Evolutionary conservation across 2,329 filamentous ascomycete species (phyloP).

Genomic region (Penicillium aurantiogriseum): DNA sequence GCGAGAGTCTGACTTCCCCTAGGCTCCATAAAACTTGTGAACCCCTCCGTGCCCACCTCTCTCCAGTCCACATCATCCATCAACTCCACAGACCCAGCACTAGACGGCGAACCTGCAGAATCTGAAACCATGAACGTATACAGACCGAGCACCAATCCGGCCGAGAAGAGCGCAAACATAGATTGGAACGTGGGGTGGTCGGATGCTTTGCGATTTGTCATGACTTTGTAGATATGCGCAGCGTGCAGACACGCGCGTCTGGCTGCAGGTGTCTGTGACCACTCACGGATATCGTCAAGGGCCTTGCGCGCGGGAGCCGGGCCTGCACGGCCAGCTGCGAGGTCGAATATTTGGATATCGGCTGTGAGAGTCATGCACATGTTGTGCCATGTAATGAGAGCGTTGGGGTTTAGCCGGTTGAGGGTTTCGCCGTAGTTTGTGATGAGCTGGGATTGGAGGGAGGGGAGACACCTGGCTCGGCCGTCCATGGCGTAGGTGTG

Average conservation of each 20-base stretch:
- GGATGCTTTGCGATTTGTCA: constrained; percentile 53
- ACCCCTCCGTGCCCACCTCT: too few species aligned
- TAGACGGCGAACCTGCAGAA: too few species aligned
- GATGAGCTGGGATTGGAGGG: constrained; percentile 33
- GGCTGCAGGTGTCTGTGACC: constrained; percentile 52
- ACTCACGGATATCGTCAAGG: constrained; percentile 51
- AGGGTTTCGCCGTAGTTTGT: constrained; percentile 44
- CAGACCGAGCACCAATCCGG: too few species aligned
- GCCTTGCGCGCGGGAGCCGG: constrained; percentile 49
- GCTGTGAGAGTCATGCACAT: constrained; percentile 54
- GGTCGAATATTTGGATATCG: constrained; percentile 54
- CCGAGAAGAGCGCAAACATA: constrained; percentile 50
- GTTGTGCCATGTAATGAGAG: constrained; percentile 53
- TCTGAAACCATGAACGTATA: too few species aligned
- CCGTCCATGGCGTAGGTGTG: constrained; percentile 50
- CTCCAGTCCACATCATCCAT: too few species aligned
- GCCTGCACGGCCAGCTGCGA: constrained; percentile 52
- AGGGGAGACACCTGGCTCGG: constrained; percentile 43
- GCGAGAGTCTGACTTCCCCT: constrained; percentile 28
- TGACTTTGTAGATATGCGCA: constrained; percentile 52
- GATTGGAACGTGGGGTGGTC: constrained; percentile 54
- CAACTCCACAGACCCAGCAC: too few species aligned
- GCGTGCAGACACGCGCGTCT: constrained; percentile 53
- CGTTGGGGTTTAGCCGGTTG: constrained; percentile 49
- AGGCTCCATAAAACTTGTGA: constrained; percentile 32